Evolutionary conservation across 2,329 filamentous ascomycete genomes (phyloP), one percentile per base, ranked within the genome.

Genomic region (Cordyceps cicadae): DNA sequence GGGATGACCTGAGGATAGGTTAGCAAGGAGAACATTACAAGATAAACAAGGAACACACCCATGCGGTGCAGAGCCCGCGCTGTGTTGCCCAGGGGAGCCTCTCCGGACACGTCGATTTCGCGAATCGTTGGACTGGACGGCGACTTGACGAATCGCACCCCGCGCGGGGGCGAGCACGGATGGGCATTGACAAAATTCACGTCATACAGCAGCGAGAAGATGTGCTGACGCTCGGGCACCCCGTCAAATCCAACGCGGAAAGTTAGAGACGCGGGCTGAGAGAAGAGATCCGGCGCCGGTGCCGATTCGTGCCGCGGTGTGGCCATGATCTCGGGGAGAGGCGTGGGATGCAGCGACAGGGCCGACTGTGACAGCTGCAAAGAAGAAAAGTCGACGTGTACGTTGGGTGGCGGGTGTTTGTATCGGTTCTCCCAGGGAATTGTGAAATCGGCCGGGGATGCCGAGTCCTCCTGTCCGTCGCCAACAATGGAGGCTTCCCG

Each of bases 181-280:
- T 87, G 84, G 0, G 84, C 84, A 0, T 86, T 87, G 19, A 87
- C 82, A 68, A 88, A 88, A 65, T 81, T 81, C 24, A 87, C 77
- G 62, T 88, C 85, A 64, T 84, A 81, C 6, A 73, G 71, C 11
- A 88, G 70, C 1, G 76, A 67, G 56, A 80, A 76, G 1, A 74
- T 75, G 57, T 78, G 66, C 60, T 78, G 72, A 50, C 76, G 72
- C 1, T 75, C 73, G 2, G 71, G 67, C 2, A 75, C 71, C 34
- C 77, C 76, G 51, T 74, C 72, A 48, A 75, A 66, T 1, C 70
- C 69, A 5, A 76, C 72, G 2, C 63, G 66, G 53, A 76, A 76
- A 48, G 66, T 70, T 54, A 75, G 60, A 34, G 66, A 70, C 43
- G 73, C 72, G 3, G 74, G 74, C 56, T 71, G 67, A 4, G 71